Evolutionary conservation across 176 grass and related monocot species (phyloP).

Genomic region (Echinochloa phyllopogon): DNA sequence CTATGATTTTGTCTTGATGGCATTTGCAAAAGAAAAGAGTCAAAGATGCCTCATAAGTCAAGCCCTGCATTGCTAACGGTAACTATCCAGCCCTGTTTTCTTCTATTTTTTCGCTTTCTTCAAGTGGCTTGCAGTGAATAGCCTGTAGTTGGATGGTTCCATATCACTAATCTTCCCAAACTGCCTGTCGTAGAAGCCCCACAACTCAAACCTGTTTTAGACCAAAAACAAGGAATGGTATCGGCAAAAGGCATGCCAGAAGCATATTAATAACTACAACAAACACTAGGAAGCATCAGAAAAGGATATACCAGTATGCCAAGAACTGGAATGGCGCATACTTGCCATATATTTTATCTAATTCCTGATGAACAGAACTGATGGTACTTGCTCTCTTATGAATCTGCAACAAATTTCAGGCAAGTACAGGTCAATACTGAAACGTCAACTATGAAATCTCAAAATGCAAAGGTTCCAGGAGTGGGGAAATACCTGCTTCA

Average conservation of each 20-base stretch:
- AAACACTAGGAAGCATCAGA: constrained; percentile 9
- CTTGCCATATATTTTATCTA: constrained; percentile 62
- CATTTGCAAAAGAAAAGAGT: constrained; percentile 1
- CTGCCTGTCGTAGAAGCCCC: constrained; percentile 65
- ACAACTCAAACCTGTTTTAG: constrained; percentile 70
- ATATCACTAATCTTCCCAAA: constrained; percentile 77
- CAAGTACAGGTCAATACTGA: not conserved
- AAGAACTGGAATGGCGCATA: constrained; percentile 85
- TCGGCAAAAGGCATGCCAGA: not conserved
- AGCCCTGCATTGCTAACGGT: not conserved
- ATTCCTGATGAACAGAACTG: constrained; percentile 47
- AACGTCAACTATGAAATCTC: not conserved
- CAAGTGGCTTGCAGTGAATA: constrained; percentile 73
- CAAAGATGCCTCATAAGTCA: not conserved
- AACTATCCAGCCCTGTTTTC: constrained; percentile 2
- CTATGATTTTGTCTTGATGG: not conserved
- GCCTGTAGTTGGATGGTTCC: constrained; percentile 53
- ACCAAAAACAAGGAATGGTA: constrained; percentile 9
- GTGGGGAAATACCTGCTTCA: constrained; percentile 54
- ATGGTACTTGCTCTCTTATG: constrained; percentile 60
- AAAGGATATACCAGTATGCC: constrained; percentile 75
- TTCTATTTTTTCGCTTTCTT: constrained; percentile 39
- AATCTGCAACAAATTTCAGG: constrained; percentile 53
- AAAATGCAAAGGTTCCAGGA: constrained; percentile 13
- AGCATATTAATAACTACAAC: not conserved